Evolutionary conservation across 768 basidiomycete species (phyloP).

Genomic region (Trametes maxima): DNA sequence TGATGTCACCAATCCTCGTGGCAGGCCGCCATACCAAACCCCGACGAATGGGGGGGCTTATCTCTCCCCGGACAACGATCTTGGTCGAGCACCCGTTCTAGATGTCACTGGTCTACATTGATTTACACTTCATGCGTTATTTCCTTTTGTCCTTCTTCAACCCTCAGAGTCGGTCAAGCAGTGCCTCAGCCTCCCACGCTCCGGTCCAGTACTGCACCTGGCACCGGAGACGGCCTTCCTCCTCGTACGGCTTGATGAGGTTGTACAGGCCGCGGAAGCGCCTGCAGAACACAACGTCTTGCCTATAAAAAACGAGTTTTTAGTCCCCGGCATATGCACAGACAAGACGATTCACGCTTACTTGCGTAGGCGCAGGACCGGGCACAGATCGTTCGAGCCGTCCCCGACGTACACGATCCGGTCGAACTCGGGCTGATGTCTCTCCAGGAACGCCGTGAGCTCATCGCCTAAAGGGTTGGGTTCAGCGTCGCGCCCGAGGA

Average conservation of each 20-base stretch:
- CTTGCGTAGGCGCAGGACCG: constrained; percentile 78
- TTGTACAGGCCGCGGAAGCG: constrained; percentile 75
- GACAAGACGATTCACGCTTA: constrained; percentile 30
- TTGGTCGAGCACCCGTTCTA: no score
- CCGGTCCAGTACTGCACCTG: constrained; percentile 85
- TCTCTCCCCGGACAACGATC: no score
- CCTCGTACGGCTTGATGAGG: constrained; percentile 75
- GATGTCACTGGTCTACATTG: not conserved
- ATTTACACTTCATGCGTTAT: not conserved
- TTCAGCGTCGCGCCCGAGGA: not conserved
- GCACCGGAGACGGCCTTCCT: constrained; percentile 64
- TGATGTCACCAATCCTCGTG: no score
- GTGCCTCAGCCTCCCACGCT: constrained; percentile 96
- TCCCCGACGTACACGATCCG: constrained; percentile 92
- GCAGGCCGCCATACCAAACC: no score
- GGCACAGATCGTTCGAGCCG: constrained; percentile 95
- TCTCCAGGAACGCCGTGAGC: constrained; percentile 75
- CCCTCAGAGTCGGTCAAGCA: constrained; percentile 44
- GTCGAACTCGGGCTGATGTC: constrained; percentile 64
- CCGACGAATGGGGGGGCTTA: no score
- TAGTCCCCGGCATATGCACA: not conserved
- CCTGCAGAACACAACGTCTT: constrained; percentile 84
- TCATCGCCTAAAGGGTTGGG: constrained; percentile 72
- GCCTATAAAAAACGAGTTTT: constrained; percentile 45
- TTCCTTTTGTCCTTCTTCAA: not conserved